phyloP scores from a whole-genome alignment of 306 rosid genomes.

The Vigna radiata region DNA sequence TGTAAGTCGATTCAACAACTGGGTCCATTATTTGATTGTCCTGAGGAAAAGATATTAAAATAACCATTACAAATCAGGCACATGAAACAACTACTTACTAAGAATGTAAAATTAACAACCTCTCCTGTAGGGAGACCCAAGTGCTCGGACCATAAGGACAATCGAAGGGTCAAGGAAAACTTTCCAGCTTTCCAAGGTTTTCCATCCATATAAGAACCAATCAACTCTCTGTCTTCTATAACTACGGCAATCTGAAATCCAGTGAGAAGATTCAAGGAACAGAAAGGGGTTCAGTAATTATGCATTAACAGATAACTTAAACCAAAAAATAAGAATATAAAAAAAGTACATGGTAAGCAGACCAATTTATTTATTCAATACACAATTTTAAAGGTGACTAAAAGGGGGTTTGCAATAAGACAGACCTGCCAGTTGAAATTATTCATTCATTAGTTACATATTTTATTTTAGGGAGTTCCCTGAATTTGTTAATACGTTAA shows the following conservation, averaged over 20 bases:
- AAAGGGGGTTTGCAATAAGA: conserved; percentile 30
- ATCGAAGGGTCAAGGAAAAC: conserved; percentile 79
- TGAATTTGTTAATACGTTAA: neutral
- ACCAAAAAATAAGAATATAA: conserved; percentile 12
- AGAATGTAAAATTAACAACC: conserved; percentile 58
- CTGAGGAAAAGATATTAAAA: conserved; percentile 53
- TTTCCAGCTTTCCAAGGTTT: conserved; percentile 95
- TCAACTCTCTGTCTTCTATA: conserved; percentile 83
- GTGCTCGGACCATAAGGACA: conserved; percentile 96
- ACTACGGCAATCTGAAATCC: conserved; percentile 79
- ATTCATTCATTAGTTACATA: conserved; percentile 26
- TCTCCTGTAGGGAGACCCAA: conserved; percentile 81
- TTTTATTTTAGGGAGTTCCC: neutral
- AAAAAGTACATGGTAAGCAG: conserved; percentile 21
- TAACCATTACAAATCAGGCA: conserved; percentile 42
- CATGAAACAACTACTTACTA: conserved; percentile 17
- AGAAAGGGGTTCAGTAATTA: conserved; percentile 31
- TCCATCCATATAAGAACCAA: conserved; percentile 83
- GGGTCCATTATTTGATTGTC: conserved; percentile 77
- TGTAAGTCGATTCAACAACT: conserved; percentile 81
- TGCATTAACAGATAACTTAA: conserved; percentile 35
- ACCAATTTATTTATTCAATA: conserved; percentile 14
- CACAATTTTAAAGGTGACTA: conserved; percentile 24
- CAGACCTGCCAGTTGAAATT: neutral
- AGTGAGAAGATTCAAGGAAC: conserved; percentile 35